phyloP scores from a whole-genome alignment of 2,329 filamentous ascomycete genomes.

The Colletotrichum ledebouriae region DNA sequence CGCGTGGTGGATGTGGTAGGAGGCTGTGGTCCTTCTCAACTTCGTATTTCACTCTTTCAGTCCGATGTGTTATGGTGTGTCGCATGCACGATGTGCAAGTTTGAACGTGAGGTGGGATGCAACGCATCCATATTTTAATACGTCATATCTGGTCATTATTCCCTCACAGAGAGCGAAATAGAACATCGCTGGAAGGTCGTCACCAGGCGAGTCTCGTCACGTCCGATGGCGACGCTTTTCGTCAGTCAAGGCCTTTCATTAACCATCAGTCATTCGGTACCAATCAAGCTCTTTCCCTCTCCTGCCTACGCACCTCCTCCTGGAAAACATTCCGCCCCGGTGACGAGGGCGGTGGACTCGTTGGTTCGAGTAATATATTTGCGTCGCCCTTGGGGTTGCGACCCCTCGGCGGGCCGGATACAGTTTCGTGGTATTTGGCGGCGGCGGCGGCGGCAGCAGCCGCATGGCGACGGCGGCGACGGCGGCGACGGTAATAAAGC shows the following conservation, averaged over 20 bases:
- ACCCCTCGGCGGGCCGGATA: constrained; percentile 38
- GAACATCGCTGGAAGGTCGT: constrained; percentile 33
- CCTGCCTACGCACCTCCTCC: constrained; percentile 54
- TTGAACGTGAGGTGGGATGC: background rate
- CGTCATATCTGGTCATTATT: constrained; percentile 36
- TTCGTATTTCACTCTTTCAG: no score
- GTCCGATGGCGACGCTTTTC: constrained; percentile 13
- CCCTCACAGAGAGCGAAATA: background rate
- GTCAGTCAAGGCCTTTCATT: constrained; percentile 4
- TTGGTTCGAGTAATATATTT: constrained; percentile 50
- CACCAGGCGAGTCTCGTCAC: constrained; percentile 26
- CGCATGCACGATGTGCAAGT: no score
- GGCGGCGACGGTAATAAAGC: constrained; percentile 47
- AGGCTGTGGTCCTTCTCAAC: no score
- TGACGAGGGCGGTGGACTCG: constrained; percentile 34
- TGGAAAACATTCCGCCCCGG: constrained; percentile 52
- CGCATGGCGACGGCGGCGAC: constrained; percentile 45
- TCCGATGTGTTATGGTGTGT: no score
- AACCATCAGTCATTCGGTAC: constrained; percentile 7
- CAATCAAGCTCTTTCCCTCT: constrained; percentile 42
- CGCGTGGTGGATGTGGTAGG: no score
- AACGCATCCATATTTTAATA: constrained; percentile 12
- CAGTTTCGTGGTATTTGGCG: constrained; percentile 23
- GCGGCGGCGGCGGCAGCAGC: constrained; percentile 35
- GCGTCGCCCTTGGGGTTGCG: constrained; percentile 39